Percentiles rank a stretch among this genome's conserved stretches.
Conservation (phyloP, 371 early-diverging fungal genomes). For the Parasitella parasitica region DNA sequence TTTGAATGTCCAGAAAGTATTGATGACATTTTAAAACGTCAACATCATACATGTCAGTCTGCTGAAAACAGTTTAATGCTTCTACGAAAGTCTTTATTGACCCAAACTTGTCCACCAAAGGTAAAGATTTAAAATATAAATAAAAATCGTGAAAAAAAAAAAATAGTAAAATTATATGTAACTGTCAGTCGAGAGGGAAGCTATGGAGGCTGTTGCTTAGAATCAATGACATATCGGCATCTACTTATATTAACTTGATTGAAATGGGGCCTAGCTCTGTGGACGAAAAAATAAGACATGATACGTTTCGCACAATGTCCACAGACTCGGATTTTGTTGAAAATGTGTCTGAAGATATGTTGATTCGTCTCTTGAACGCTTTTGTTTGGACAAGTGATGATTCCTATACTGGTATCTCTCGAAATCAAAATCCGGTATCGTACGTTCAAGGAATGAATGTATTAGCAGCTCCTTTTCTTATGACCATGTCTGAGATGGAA, state of each 20-base stretch:
- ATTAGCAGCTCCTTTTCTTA: slow-evolving; percentile 89
- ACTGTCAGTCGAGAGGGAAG: slow-evolving; percentile 35
- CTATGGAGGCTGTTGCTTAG: slow-evolving; percentile 87
- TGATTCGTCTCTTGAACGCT: slow-evolving; percentile 85
- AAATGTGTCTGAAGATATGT: slow-evolving; percentile 72
- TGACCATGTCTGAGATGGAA: slow-evolving; percentile 89
- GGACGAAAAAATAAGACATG: slow-evolving; percentile 86
- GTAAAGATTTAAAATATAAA: no score
- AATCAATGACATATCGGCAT: slow-evolving; percentile 70
- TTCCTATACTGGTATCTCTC: not conserved
- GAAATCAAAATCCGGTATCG: slow-evolving; percentile 35
- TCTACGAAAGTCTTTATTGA: slow-evolving; percentile 15
- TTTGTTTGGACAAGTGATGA: slow-evolving; percentile 72
- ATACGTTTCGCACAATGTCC: slow-evolving; percentile 85
- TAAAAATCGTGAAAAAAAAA: not conserved
- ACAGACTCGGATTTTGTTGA: slow-evolving; percentile 77
- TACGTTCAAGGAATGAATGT: slow-evolving; percentile 98
- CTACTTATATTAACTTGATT: slow-evolving; percentile 75
- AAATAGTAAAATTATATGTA: not conserved
- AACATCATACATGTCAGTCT: slow-evolving; percentile 13
- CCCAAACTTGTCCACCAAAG: slow-evolving; percentile 22
- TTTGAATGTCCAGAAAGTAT: slow-evolving; percentile 6
- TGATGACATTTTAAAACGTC: slow-evolving; percentile 16
- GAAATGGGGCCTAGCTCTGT: slow-evolving; percentile 68
- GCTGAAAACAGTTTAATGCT: slow-evolving; percentile 24